phyloP scores from a whole-genome alignment of 345 rosid genomes.

The Heritiera fomes region DNA sequence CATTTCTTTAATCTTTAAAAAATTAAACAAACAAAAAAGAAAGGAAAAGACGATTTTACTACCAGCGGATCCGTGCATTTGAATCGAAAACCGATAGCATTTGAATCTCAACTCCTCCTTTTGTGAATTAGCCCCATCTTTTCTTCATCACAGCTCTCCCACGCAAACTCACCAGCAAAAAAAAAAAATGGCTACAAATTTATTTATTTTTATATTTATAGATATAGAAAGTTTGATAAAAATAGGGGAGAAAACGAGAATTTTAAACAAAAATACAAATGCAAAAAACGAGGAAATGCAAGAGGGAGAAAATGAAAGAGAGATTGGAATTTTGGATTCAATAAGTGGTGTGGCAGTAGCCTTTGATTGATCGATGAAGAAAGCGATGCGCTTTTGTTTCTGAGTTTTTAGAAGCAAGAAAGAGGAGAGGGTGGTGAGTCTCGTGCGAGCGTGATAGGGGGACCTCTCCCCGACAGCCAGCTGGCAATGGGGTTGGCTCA shows the following conservation, averaged over 20 bases:
- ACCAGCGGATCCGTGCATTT: slow-evolving; percentile 44
- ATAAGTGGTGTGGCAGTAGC: neutral
- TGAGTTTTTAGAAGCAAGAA: neutral
- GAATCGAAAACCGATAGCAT: slow-evolving; percentile 33
- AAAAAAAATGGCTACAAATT: neutral
- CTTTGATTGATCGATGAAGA: neutral
- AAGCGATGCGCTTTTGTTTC: slow-evolving; percentile 11
- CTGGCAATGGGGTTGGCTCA: slow-evolving; percentile 52
- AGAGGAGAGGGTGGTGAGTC: slow-evolving; percentile 39
- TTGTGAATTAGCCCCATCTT: slow-evolving; percentile 12
- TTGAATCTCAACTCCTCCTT: slow-evolving; percentile 33
- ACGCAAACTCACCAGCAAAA: slow-evolving; percentile 5
- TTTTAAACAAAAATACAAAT: slow-evolving; percentile 3
- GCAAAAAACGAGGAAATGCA: neutral
- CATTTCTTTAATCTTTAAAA: neutral
- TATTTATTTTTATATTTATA: neutral
- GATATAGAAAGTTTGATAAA: slow-evolving; percentile 18
- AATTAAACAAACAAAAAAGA: neutral
- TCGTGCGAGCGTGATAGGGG: slow-evolving; percentile 54
- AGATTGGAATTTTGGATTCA: slow-evolving; percentile 17
- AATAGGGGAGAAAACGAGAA: slow-evolving; percentile 8
- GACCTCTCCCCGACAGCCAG: slow-evolving; percentile 59
- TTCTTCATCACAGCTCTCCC: neutral
- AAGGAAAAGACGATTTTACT: slow-evolving; percentile 24
- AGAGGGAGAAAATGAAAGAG: slow-evolving; percentile 8